Conservation (phyloP, 768 basidiomycete genomes). For the Pleurotus pulmonarius region DNA sequence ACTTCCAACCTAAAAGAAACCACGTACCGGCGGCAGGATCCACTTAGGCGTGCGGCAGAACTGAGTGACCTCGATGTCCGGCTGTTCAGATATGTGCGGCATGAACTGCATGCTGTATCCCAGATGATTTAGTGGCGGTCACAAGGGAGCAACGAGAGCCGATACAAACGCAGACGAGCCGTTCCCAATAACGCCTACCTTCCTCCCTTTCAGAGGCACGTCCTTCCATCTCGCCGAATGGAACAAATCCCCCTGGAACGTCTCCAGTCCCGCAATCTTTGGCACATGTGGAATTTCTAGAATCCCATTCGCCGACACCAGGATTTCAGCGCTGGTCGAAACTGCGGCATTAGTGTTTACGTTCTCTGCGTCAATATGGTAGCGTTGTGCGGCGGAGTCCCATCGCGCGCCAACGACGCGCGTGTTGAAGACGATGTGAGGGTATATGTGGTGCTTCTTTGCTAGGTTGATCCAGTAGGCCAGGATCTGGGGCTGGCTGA, state of each 20-base stretch:
- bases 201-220: constrained; percentile 38
- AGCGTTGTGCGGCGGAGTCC: constrained; percentile 31
- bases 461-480: constrained; percentile 38
- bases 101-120: constrained; percentile 45
- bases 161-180: constrained; percentile 48
- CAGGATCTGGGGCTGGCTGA: constrained; percentile 36
- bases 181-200: constrained; percentile 57
- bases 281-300: constrained; percentile 42
- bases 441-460: constrained; percentile 37
- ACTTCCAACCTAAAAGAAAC: not conserved
- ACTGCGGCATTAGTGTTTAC: constrained; percentile 24
- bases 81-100: constrained; percentile 37
- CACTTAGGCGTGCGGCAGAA: constrained; percentile 50
- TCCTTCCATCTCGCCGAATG: constrained; percentile 52
- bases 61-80: constrained; percentile 37
- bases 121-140: too few species aligned
- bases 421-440: constrained; percentile 38
- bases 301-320: constrained; percentile 48
- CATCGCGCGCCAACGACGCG: constrained; percentile 43
- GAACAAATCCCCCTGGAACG: constrained; percentile 46
- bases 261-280: constrained; percentile 26
- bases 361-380: constrained; percentile 32
- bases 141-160: constrained; percentile 4
- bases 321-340: constrained; percentile 34
- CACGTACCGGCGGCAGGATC: constrained; percentile 41